These are phyloP conservation scores for Amphichorda felina DNA, from an alignment of 2,329 filamentous ascomycete species.

Conservation along the genomic window DNA sequence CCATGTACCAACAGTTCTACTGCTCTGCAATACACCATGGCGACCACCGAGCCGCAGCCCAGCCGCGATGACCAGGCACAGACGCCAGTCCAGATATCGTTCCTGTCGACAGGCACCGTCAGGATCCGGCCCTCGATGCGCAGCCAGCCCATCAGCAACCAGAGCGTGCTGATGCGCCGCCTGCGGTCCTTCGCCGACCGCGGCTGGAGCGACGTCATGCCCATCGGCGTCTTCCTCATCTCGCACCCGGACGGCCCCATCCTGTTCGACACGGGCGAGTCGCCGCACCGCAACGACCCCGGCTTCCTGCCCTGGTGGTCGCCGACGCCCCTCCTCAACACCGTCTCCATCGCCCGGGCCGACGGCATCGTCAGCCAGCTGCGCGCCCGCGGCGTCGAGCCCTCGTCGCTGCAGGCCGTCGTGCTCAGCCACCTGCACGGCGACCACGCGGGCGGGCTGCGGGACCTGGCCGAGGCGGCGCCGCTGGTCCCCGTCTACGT, in stretches of 20 bases:
- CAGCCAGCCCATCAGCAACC: conserved; percentile 8
- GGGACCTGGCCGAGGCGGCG: conserved; percentile 11
- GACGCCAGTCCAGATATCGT: too few species aligned
- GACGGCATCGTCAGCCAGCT: conserved; percentile 10
- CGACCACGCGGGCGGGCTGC: conserved; percentile 14
- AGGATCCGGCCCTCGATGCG: conserved; percentile 7
- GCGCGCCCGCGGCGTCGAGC: conserved; percentile 6
- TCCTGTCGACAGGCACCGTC: conserved; percentile 9
- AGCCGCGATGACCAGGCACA: too few species aligned
- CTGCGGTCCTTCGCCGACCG: conserved; percentile 9
- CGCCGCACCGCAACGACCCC: conserved; percentile 8
- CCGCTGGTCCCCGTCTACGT: conserved; percentile 14
- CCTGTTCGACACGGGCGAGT: conserved; percentile 12
- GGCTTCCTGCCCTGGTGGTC: conserved; percentile 11
- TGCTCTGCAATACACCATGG: too few species aligned
- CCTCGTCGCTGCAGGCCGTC: conserved; percentile 12
- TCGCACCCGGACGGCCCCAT: conserved; percentile 9
- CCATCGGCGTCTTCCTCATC: conserved; percentile 11
- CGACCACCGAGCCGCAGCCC: too few species aligned
- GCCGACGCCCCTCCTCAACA: conserved; percentile 4
- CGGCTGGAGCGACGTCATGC: conserved; percentile 8
- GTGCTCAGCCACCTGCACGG: conserved; percentile 16
- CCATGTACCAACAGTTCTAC: too few species aligned
- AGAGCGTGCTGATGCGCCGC: conserved; percentile 8
- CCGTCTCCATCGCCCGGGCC: conserved; percentile 6